Evolutionary conservation across 352 stramenopile species (phyloP), one percentile per base, ranked within the genome.

Genomic region (Globisporangium radiosum): DNA sequence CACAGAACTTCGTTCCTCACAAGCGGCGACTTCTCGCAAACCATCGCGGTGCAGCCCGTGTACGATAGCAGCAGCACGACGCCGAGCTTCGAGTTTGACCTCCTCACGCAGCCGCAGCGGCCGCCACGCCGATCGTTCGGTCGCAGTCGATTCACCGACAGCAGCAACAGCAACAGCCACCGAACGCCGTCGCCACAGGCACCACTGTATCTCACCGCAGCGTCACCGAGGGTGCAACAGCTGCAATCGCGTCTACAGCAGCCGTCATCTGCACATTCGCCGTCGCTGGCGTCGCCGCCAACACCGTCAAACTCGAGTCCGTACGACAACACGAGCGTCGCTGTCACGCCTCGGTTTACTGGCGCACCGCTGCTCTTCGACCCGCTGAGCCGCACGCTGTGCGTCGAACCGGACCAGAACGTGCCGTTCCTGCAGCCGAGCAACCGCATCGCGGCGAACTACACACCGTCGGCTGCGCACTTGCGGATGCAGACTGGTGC

Each of bases 371-470:
- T 55, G 42, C 63, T 93, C n/a, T 88, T 91, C 51, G 84, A 93
- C 58, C 44, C 62, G 0, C 68, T 91, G 2, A 80, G 72, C 39
- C 79, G 80, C 14, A 93, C 84, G 0, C 68, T 87, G 8, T 90
- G 79, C 49, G 81, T 91, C 4, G 84, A 93, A 51, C 77, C 76
- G 38, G 79, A 88, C 55, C 65, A 82, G 19, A 86, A 82, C 47
- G 15, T 81, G 33, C 64, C 76, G 4, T 76, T 73, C 7, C 64
- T 91, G 25, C 56, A 73, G 17, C 81, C 84, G 1, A 89, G 78
- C 19, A 90, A 93, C 47, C 78, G 84, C 6, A 91, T 93, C 39
- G 84, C 73, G 5, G 71, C 78, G 0, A 93, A 93, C 44, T 91
- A 81, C 42, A 84, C 74, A 0, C 64, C 70, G 13, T 60, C 78